These are phyloP conservation scores for Suhomyces faveliae DNA, from an alignment of 805 yeast species.

Conservation along the genomic window DNA sequence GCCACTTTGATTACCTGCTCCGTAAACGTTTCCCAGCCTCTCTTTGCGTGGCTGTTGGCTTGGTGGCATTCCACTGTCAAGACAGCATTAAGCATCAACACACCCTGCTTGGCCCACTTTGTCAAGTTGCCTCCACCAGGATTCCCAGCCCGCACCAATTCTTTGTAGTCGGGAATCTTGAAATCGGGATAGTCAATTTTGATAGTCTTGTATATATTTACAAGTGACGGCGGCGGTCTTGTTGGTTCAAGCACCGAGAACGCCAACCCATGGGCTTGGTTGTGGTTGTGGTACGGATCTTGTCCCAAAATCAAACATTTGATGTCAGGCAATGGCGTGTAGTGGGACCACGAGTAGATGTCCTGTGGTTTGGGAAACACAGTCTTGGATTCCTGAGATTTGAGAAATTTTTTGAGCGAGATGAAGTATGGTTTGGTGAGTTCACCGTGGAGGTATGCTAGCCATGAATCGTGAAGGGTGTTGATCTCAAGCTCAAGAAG, in stretches of 20 bases:
- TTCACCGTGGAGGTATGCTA: slow-evolving; percentile 63
- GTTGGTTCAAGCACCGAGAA: slow-evolving; percentile 83
- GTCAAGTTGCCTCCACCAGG: slow-evolving; percentile 65
- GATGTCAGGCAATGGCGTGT: slow-evolving; percentile 72
- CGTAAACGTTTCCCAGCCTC: slow-evolving; percentile 93
- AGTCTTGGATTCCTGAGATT: slow-evolving; percentile 45
- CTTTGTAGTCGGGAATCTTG: slow-evolving; percentile 46
- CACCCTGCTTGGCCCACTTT: slow-evolving; percentile 87
- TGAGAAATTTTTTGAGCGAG: slow-evolving; percentile 62
- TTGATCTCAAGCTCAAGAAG: slow-evolving; percentile 66
- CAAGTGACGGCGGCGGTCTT: slow-evolving; percentile 79
- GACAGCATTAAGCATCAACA: slow-evolving; percentile 80
- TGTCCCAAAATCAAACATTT: slow-evolving; percentile 87
- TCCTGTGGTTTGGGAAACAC: slow-evolving; percentile 78
- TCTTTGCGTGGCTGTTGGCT: slow-evolving; percentile 87
- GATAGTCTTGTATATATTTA: slow-evolving; percentile 82
- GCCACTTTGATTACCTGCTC: slow-evolving; percentile 60
- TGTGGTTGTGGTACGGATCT: slow-evolving; percentile 90
- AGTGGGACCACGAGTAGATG: slow-evolving; percentile 88
- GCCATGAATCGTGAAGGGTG: slow-evolving; percentile 78
- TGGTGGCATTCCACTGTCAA: slow-evolving; percentile 90
- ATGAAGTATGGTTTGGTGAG: slow-evolving; percentile 84
- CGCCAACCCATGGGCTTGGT: slow-evolving; percentile 96
- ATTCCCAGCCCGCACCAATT: slow-evolving; percentile 20
- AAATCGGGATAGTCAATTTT: slow-evolving; percentile 66